These are phyloP conservation scores for Podospora bellae-mahoneyi DNA, from an alignment of 495 filamentous ascomycete genomes.

Conservation along the genomic window DNA sequence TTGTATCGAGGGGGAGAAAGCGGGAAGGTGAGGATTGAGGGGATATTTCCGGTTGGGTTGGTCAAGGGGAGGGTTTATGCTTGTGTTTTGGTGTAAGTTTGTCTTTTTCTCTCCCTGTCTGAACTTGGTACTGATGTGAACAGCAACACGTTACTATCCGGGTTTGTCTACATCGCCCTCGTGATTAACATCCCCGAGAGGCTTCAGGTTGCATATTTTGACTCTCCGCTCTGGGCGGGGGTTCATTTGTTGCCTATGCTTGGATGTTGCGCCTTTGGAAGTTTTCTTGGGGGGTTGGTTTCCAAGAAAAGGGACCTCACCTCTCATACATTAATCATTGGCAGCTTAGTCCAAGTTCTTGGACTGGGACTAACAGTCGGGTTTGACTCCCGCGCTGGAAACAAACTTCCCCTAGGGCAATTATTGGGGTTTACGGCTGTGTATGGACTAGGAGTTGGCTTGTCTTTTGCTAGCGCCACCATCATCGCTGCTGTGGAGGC, in stretches of 20 bases:
- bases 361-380: slow-evolving; percentile 49
- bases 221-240: slow-evolving; percentile 50
- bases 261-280: slow-evolving; percentile 49
- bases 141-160: slow-evolving; percentile 49
- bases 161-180: slow-evolving; percentile 55
- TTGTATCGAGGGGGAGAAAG: slow-evolving; percentile 30
- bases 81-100: neutral
- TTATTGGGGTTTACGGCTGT: slow-evolving; percentile 54
- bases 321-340: slow-evolving; percentile 47
- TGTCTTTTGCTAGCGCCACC: slow-evolving; percentile 48
- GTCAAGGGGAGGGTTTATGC: slow-evolving; percentile 27
- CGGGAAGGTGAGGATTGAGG: slow-evolving; percentile 32
- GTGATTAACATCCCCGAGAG: slow-evolving; percentile 59
- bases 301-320: slow-evolving; percentile 47
- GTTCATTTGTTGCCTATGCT: slow-evolving; percentile 58
- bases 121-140: neutral
- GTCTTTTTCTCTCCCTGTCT: slow-evolving; percentile 15
- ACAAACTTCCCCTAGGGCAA: slow-evolving; percentile 24
- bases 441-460: slow-evolving; percentile 54
- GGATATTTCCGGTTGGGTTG: slow-evolving; percentile 43
- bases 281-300: slow-evolving; percentile 46
- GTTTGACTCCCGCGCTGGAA: slow-evolving; percentile 16
- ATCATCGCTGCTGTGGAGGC: slow-evolving; percentile 51
- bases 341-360: slow-evolving; percentile 50
- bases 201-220: slow-evolving; percentile 55